phyloP scores from a whole-genome alignment of 202 grass and related monocot genomes.

The Zoysia matrella region DNA sequence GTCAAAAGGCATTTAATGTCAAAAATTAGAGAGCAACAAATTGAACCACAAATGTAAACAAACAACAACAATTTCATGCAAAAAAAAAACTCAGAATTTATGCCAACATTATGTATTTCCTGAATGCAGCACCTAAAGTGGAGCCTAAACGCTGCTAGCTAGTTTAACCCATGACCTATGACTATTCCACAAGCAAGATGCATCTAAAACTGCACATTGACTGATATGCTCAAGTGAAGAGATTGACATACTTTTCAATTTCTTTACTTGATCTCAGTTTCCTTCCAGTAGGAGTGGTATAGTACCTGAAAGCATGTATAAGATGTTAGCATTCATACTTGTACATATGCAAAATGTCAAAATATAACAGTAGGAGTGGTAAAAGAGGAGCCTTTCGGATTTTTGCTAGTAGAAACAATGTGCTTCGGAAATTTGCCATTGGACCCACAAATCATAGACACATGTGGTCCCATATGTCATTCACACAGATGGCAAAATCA shows the following conservation, averaged over 20 bases:
- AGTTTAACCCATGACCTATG: not conserved
- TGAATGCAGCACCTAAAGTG: not conserved
- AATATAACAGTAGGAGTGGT: not conserved
- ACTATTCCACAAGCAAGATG: constrained; percentile 9
- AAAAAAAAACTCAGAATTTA: not conserved
- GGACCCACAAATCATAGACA: no score
- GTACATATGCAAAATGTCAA: not conserved
- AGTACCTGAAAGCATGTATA: not conserved
- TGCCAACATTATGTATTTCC: not conserved
- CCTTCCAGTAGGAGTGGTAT: not conserved
- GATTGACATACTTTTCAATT: not conserved
- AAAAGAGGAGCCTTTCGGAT: no score
- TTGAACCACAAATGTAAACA: not conserved
- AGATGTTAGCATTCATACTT: not conserved
- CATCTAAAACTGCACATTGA: not conserved
- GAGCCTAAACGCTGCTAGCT: constrained; percentile 1
- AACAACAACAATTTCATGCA: not conserved
- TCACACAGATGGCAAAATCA: no score
- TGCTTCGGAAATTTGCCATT: no score
- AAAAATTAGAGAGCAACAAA: constrained; percentile 19
- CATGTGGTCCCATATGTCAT: no score
- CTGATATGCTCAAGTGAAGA: not conserved
- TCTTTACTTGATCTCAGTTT: not conserved
- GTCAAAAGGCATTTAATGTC: constrained; percentile 23
- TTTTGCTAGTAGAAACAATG: no score